Conservation (phyloP, 495 filamentous ascomycete species). For the Penicillium coffeae region DNA sequence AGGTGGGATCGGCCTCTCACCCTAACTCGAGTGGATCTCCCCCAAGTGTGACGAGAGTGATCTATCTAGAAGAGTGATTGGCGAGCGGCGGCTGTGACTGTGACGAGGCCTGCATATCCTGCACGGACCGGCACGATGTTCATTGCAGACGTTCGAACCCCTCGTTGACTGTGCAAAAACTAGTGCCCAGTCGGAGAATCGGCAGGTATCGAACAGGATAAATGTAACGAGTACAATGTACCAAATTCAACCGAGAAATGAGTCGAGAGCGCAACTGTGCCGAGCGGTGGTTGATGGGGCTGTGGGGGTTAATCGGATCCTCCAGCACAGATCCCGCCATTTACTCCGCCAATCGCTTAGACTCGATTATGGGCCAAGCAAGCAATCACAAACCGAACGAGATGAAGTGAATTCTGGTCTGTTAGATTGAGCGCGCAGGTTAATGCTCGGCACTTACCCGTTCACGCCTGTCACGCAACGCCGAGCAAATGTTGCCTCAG, state of each 20-base stretch:
- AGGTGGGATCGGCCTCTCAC: conserved; percentile 10
- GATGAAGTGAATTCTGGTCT: no score
- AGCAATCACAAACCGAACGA: no score
- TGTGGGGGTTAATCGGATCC: neutral
- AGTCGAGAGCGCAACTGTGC: no score
- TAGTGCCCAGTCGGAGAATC: neutral
- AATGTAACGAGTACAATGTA: no score
- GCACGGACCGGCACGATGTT: conserved; percentile 19
- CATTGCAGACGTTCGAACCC: neutral
- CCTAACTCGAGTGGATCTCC: conserved; percentile 8
- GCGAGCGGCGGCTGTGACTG: conserved; percentile 35
- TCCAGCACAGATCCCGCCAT: neutral
- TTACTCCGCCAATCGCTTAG: neutral
- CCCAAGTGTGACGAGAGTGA: conserved; percentile 25
- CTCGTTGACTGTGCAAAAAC: neutral
- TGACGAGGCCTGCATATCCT: conserved; percentile 34
- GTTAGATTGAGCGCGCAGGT: no score
- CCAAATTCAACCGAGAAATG: no score
- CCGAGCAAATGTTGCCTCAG: no score
- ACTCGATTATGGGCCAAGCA: neutral
- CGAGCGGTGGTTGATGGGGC: neutral
- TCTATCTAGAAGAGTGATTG: conserved; percentile 21
- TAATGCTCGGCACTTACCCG: no score
- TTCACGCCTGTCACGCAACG: no score
- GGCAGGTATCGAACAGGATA: no score